Evolutionary conservation across 2,329 filamentous ascomycete species (phyloP).

Genomic region (Sporothrix protearum): DNA sequence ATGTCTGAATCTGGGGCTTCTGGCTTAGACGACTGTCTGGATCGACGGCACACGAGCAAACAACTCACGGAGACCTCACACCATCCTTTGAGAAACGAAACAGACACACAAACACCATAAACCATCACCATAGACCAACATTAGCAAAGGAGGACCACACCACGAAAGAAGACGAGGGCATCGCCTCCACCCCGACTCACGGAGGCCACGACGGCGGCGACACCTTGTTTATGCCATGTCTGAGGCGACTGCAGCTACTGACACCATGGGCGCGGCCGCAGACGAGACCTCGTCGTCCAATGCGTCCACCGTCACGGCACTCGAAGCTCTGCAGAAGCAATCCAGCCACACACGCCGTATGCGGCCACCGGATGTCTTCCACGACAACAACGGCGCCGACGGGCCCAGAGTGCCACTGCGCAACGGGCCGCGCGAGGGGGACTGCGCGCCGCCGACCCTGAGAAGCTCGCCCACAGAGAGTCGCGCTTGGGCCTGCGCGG

Average conservation of each 20-base stretch:
- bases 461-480: constrained; percentile 46
- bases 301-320: neutral
- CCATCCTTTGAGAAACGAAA: neutral
- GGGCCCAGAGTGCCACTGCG: constrained; percentile 44
- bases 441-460: constrained; percentile 25
- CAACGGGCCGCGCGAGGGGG: constrained; percentile 20
- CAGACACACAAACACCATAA: neutral
- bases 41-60: constrained; percentile 9
- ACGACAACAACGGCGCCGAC: constrained; percentile 32
- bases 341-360: constrained; percentile 37
- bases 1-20: neutral
- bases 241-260: neutral
- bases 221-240: constrained; percentile 16
- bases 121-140: neutral
- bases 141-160: neutral
- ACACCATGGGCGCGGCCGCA: neutral
- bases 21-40: constrained; percentile 5
- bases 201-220: constrained; percentile 4
- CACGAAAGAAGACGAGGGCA: neutral
- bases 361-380: constrained; percentile 39
- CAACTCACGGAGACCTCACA: neutral
- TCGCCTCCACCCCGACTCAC: neutral
- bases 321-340: constrained; percentile 30
- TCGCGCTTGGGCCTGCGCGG: constrained; percentile 51
- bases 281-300: neutral